Evolutionary conservation across 179 eudicot species (phyloP), one percentile per base, ranked within the genome.

Genomic region (Sideroxylon spinosum): DNA sequence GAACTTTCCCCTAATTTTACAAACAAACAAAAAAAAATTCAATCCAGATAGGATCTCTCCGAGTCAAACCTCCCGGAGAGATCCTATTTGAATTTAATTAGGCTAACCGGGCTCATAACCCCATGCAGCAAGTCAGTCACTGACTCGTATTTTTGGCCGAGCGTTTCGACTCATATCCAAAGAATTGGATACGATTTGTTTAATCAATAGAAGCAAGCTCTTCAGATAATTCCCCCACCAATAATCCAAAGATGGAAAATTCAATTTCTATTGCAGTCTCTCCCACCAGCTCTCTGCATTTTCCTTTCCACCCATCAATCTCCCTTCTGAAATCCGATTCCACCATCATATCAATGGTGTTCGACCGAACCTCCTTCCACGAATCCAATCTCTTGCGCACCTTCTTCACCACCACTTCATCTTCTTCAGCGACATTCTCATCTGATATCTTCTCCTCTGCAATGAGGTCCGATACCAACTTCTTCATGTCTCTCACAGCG

Each of bases 271-370:
- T 74, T 3, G 87, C 90, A 3, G 81, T 76, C 68, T 87, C 89
- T 7, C 69, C 72, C 32, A 84, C 62, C 73, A 81, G 84, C 81
- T 86, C 88, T 22, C 46, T 49, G 59, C 76, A 60, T 5, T 44
- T 83, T 32, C 78, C 85, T 61, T 85, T 89, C 97, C 98, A 93
- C 28, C 80, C 73, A 52, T 74, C 78, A 2, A 44, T 11, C 20
- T 88, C 94, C 49, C 82, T 82, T 75, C 74, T 82, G 17, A 93
- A 81, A 81, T 96, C 97, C 78, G 84, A 78, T 50, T 84, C 92
- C 17, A 92, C 92, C 93, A 94, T 94, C 97, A 90, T 90, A 60
- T 96, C 97, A 9, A 96, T 94, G n/a, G 97, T 90, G 83, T 92
- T 82, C 0, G 85, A 76, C 68, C 88, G 87, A 13, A 89, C 91